Percentiles rank a stretch among this genome's conserved stretches.
phyloP scores from a whole-genome alignment of 805 yeast genomes.

The Teunomyces lycoperdinae region DNA sequence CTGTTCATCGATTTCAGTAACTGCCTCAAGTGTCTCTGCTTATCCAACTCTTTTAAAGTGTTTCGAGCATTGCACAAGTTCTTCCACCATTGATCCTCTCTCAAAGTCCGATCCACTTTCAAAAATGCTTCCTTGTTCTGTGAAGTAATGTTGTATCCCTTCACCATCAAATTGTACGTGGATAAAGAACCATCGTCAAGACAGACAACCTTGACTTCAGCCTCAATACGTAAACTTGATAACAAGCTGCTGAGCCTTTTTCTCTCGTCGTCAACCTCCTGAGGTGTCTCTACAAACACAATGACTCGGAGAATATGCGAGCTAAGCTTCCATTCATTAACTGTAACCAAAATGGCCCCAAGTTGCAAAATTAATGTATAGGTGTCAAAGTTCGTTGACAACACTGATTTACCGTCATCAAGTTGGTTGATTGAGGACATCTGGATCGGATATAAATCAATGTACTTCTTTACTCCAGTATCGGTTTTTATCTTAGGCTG shows the following conservation, averaged over 20 bases:
- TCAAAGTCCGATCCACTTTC: conserved; percentile 49
- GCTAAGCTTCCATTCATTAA: conserved; percentile 84
- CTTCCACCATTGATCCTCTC: conserved; percentile 84
- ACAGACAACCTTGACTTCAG: conserved; percentile 73
- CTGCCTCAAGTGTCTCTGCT: conserved; percentile 17
- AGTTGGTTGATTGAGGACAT: conserved; percentile 83
- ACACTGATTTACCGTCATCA: conserved; percentile 61
- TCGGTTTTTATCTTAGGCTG: conserved; percentile 14
- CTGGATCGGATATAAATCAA: conserved; percentile 94
- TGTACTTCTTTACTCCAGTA: conserved; percentile 45
- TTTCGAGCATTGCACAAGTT: conserved; percentile 60
- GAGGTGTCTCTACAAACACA: conserved; percentile 78
- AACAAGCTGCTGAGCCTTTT: conserved; percentile 60
- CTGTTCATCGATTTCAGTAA: neutral
- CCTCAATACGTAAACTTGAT: conserved; percentile 78
- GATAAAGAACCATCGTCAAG: conserved; percentile 54
- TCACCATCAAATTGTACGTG: conserved; percentile 72
- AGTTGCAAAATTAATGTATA: conserved; percentile 89
- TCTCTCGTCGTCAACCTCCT: conserved; percentile 70
- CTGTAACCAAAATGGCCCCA: conserved; percentile 91
- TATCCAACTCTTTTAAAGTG: conserved; percentile 32
- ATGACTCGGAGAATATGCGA: conserved; percentile 71
- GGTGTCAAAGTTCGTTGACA: conserved; percentile 92
- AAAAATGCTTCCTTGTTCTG: conserved; percentile 27
- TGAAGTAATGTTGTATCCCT: conserved; percentile 51